Evolutionary conservation across 169 alveolate species (phyloP), one percentile per base, ranked within the genome.

Genomic region (Blepharisma undulans): DNA sequence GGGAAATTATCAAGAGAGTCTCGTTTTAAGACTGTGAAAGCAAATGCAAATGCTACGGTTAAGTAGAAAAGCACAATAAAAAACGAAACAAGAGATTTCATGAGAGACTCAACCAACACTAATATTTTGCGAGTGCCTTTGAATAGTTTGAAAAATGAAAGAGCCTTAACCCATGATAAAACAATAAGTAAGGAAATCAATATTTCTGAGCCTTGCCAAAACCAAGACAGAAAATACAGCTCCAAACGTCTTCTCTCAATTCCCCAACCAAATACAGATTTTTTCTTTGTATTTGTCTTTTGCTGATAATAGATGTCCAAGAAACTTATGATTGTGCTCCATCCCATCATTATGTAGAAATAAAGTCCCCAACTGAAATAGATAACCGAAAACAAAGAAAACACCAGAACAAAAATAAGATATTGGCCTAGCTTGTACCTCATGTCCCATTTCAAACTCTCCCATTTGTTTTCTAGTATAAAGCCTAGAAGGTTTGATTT

Each of bases 31-130:
- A 76, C 61, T 33, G 27, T 79, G 48, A 29, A 86, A 33, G 72
- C 30, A 27, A 86, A 27, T 66, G 84, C 48, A 72, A 86, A 86
- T 21, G 74, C 91, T 71, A 86, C 16, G 21, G 91, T 86, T 27
- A 85, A 86, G 84, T 86, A 86, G 34, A 60, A 71, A 27, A 86
- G 71, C 10, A 86, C 30, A 10, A 86, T 33, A n/a, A 86, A 72
- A 8, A 86, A 86, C 12, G 72, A 25, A 25, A 61, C 59, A 34
- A 86, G 61, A 85, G 61, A 86, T 66, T 71, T 86, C 60, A 86
- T 6, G 27, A 86, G 66, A 4, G 3, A 86, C 16, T 27, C 48
- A 10, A 86, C n/a, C 29, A 86, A 33, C 25, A n/a, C 32, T 22
- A 86, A 29, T 36, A 86, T 86, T 25, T 86, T 61, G 6, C 91